phyloP scores from a whole-genome alignment of 495 filamentous ascomycete species.

The Aspergillus baeticus region DNA sequence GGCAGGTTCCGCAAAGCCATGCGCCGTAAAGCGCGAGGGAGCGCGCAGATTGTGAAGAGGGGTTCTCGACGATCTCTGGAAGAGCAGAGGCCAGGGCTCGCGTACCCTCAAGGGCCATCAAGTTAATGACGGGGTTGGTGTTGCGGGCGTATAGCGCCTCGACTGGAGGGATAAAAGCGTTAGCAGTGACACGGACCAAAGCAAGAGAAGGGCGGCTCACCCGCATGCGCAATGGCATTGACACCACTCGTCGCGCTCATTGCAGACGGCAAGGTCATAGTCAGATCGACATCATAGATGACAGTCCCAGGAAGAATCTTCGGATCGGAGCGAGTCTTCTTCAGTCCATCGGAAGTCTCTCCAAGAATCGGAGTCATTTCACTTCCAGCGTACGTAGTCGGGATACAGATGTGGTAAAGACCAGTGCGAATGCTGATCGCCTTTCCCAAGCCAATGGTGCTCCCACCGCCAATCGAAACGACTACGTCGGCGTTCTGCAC shows the following conservation, averaged over 20 bases:
- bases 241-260: constrained; percentile 65
- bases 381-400: constrained; percentile 68
- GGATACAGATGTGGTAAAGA: constrained; percentile 63
- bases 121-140: constrained; percentile 57
- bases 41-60: constrained; percentile 48
- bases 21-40: constrained; percentile 63
- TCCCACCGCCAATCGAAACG: constrained; percentile 64
- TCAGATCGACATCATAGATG: constrained; percentile 69
- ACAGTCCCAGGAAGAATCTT: constrained; percentile 65
- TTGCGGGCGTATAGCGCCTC: constrained; percentile 67
- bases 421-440: constrained; percentile 65
- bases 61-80: constrained; percentile 53
- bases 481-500: constrained; percentile 50
- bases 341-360: constrained; percentile 61
- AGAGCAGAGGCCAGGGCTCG: constrained; percentile 54
- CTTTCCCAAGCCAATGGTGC: constrained; percentile 66
- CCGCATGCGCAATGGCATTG: constrained; percentile 69
- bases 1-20: constrained; percentile 64
- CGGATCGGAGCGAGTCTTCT: constrained; percentile 63
- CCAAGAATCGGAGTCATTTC: constrained; percentile 71
- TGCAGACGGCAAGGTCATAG: constrained; percentile 58
- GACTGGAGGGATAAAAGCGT: constrained; percentile 32
- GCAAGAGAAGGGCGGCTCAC: constrained; percentile 25
- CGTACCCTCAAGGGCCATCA: constrained; percentile 58
- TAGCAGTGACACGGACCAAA: background rate